Base-by-base conservation (phyloP, 768 basidiomycete genomes). In the Lactarius tabidus region DNA sequence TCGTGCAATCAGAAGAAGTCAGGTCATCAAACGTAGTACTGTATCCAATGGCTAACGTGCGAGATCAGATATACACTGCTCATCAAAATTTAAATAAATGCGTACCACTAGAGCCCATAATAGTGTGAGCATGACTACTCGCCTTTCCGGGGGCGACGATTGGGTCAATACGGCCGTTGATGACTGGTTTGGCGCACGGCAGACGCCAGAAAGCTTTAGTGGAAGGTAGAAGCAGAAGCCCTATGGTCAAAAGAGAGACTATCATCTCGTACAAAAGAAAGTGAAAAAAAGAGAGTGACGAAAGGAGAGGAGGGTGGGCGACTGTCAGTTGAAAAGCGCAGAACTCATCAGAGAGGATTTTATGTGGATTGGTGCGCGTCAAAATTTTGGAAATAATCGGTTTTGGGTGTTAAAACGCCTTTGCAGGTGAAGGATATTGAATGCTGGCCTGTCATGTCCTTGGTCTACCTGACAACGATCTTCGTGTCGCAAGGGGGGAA, bases 31-130 rank as follows among this genome's bases (percentile, higher is more conserved):
- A 60, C 1, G 66, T 67, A 29, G 66, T 58, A 20, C 20, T 51
- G 18, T 28, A n/a, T 9, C 58, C 41, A 28, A 67, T 64, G 58
- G 57, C 66, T 63, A 38, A n/a, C 43, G 39, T 6, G n/a, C 17
- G 7, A 12, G n/a, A 29, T 63, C 17, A 63, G 45, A n/a, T 39
- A 29, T 23, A 31, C 33, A 36, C 38, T 57, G 20, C 33, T 14
- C 9, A n/a, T n/a, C n/a, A n/a, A 1, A 17, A 28, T 4, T 38
- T 2, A 48, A 38, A 15, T 10, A 15, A n/a, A 31, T 15, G n/a
- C 62, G 31, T 12, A 67, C 66, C 62, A 4, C 18, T n/a, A 3
- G 62, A 63, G 7, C 66, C 66, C 62, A 64, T 60, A 20, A 67
- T 60, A 18, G 62, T 60, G 29, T 67, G 66, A n/a, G 33, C 18